A percentile compares a stretch with the other conserved stretches of the same genome.
Evolutionary conservation across 306 rosid species (phyloP).

Genomic region (Myrica gale): DNA sequence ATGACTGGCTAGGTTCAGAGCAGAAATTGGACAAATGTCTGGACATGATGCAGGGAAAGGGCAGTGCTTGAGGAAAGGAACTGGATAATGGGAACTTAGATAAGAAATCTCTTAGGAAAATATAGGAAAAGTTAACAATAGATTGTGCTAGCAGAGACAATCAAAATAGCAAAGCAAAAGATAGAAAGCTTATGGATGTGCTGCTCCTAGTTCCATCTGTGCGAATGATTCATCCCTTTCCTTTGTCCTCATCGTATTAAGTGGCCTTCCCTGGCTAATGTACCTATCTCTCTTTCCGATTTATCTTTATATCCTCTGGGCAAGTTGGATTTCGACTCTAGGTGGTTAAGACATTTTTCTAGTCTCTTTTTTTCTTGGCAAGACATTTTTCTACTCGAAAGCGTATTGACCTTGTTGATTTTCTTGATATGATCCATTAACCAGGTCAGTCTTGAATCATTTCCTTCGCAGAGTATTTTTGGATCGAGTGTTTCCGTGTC

Average conservation of each 20-base stretch:
- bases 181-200: slow-evolving; percentile 1
- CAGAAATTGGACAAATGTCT: not conserved
- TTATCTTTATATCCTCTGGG: not conserved
- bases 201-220: slow-evolving; percentile 2
- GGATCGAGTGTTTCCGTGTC: not conserved
- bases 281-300: slow-evolving; percentile 14
- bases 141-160: not conserved
- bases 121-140: slow-evolving; percentile 14
- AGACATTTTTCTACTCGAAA: slow-evolving; percentile 1
- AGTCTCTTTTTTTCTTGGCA: not conserved
- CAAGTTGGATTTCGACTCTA: not conserved
- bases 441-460: not conserved
- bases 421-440: not conserved
- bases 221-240: slow-evolving; percentile 23
- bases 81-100: not conserved
- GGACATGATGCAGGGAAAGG: slow-evolving; percentile 2
- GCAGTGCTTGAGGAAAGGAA: slow-evolving; percentile 4
- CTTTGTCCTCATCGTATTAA: slow-evolving; percentile 2
- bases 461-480: not conserved
- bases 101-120: slow-evolving; percentile 7
- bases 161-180: slow-evolving; percentile 20
- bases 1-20: not conserved
- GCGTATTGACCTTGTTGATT: not conserved
- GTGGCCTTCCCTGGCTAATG: not conserved
- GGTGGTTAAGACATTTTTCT: not conserved